Conservation (phyloP, 805 yeast genomes). For the Candida nemodendra region DNA sequence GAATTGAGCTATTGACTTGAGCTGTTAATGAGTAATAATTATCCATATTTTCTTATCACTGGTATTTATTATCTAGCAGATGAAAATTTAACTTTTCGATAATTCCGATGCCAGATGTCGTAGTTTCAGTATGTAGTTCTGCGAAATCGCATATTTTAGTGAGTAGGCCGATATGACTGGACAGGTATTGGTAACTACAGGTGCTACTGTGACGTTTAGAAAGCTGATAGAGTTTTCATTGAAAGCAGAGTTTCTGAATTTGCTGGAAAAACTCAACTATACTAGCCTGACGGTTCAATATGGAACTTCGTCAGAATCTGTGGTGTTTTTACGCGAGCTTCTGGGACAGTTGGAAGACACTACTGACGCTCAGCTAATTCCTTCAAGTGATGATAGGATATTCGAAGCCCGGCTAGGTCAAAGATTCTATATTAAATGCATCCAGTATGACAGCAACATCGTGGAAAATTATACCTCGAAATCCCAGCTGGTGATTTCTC, state of each 20-base stretch:
- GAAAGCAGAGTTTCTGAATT: constrained; percentile 32
- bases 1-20: too few species aligned
- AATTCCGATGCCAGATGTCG: too few species aligned
- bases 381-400: not conserved
- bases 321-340: constrained; percentile 8
- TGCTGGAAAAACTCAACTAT: constrained; percentile 39
- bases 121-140: too few species aligned
- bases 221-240: constrained; percentile 49
- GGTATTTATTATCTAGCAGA: too few species aligned
- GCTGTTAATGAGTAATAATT: too few species aligned
- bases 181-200: constrained; percentile 66
- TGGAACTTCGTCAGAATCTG: constrained; percentile 37
- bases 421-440: constrained; percentile 39
- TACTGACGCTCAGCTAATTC: not conserved
- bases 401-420: constrained; percentile 1
- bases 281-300: constrained; percentile 53
- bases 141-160: too few species aligned
- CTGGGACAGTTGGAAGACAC: constrained; percentile 4
- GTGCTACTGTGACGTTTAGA: constrained; percentile 86
- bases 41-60: too few species aligned
- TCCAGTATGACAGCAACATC: constrained; percentile 43
- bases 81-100: too few species aligned
- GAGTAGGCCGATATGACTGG: too few species aligned
- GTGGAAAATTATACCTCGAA: constrained; percentile 40
- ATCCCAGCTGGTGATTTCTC: constrained; percentile 71